Conservation (phyloP, 192 early-diverging fungal genomes). For the Phlyctochytrium arcticum region DNA sequence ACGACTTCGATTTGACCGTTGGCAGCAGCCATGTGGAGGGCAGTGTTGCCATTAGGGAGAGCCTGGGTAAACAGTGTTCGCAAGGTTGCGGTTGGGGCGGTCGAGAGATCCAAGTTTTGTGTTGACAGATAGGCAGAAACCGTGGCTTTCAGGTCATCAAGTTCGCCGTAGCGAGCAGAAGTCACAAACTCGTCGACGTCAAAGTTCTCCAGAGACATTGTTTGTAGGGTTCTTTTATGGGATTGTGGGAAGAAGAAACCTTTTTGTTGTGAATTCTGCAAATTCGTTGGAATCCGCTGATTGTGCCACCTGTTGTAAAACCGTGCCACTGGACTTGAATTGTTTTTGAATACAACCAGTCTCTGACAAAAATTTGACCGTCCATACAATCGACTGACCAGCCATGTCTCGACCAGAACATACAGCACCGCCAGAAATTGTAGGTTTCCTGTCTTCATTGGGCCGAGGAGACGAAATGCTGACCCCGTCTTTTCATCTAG, state of each 20-base stretch:
- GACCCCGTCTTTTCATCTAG: slow-evolving; percentile 32
- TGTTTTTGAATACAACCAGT: no score
- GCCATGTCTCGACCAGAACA: slow-evolving; percentile 94
- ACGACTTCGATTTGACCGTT: slow-evolving; percentile 70
- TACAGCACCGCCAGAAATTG: slow-evolving; percentile 93
- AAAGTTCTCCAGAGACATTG: slow-evolving; percentile 13
- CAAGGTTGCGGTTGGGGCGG: slow-evolving; percentile 25
- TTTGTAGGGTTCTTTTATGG: background rate
- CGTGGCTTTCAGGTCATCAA: slow-evolving; percentile 58
- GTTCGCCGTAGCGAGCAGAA: slow-evolving; percentile 71
- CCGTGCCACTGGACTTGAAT: no score
- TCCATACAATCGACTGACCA: no score
- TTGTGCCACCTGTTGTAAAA: no score
- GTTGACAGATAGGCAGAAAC: slow-evolving; percentile 19
- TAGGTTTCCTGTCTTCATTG: slow-evolving; percentile 32
- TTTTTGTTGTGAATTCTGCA: background rate
- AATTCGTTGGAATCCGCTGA: background rate
- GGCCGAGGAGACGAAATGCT: background rate
- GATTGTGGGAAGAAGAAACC: background rate
- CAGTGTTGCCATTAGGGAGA: slow-evolving; percentile 44
- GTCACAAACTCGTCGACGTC: slow-evolving; percentile 56
- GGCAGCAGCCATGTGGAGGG: slow-evolving; percentile 77
- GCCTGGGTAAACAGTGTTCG: slow-evolving; percentile 16
- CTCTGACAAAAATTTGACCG: no score
- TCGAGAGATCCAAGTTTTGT: slow-evolving; percentile 14